Conservation (phyloP, 441 rosid genomes). For the Jatropha multifida region DNA sequence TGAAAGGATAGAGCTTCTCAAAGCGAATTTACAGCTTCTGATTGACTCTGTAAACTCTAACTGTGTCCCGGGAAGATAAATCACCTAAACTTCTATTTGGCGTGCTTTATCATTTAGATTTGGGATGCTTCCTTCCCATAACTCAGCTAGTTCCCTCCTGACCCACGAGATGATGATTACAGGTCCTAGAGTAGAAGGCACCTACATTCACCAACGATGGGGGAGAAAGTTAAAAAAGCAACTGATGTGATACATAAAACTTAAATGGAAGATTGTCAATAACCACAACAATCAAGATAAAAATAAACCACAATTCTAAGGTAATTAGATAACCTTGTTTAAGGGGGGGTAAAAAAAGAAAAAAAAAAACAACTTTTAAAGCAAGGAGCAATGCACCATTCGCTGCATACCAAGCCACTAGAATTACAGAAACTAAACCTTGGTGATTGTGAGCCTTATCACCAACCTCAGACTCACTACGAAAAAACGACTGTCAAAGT, state of each 20-base stretch:
- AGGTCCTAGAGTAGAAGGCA: constrained; percentile 92
- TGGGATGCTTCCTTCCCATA: constrained; percentile 81
- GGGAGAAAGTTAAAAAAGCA: not conserved
- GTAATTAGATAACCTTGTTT: not conserved
- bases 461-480: constrained; percentile 1
- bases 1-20: constrained; percentile 17
- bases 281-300: not conserved
- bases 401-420: not conserved
- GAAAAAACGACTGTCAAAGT: not conserved
- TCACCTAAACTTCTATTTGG: constrained; percentile 62
- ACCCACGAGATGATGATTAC: constrained; percentile 73
- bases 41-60: constrained; percentile 8
- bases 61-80: not conserved
- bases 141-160: constrained; percentile 72
- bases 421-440: not conserved
- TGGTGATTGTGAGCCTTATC: not conserved
- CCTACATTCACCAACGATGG: constrained; percentile 38
- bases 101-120: constrained; percentile 56
- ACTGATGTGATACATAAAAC: not conserved
- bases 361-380: not conserved
- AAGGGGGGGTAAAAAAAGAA: not conserved
- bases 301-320: too few relatives aligned
- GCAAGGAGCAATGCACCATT: not conserved
- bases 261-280: not conserved
- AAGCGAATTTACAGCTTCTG: constrained; percentile 34